These are phyloP conservation scores for Phytophthora vignae DNA, from an alignment of 352 stramenopile species.

Conservation along the genomic window DNA sequence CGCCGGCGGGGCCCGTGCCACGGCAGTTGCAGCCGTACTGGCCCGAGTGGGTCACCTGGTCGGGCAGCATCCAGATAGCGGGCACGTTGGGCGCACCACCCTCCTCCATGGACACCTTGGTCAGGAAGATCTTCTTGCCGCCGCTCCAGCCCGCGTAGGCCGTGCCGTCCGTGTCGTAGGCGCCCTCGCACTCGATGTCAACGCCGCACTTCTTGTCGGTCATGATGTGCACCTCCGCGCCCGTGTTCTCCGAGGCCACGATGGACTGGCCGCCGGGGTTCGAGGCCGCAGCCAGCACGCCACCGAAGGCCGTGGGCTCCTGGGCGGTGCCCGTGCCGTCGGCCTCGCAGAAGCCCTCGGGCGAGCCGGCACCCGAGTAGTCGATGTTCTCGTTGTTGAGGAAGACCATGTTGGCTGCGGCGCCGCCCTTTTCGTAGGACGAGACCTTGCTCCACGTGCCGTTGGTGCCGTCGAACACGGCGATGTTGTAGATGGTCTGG, in stretches of 20 bases:
- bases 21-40: slow-evolving; percentile 90
- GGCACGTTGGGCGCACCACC: slow-evolving; percentile 58
- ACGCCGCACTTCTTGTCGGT: slow-evolving; percentile 62
- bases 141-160: slow-evolving; percentile 73
- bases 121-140: slow-evolving; percentile 82
- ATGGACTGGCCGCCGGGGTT: slow-evolving; percentile 51
- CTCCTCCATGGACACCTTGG: slow-evolving; percentile 69
- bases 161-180: slow-evolving; percentile 77
- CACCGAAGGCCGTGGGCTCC: slow-evolving; percentile 53
- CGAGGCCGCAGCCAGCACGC: slow-evolving; percentile 56
- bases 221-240: slow-evolving; percentile 83
- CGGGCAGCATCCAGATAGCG: slow-evolving; percentile 81
- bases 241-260: slow-evolving; percentile 68
- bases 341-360: slow-evolving; percentile 64
- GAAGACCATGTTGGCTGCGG: slow-evolving; percentile 77
- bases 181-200: slow-evolving; percentile 62
- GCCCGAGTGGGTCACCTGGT: slow-evolving; percentile 68
- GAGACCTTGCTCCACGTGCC: slow-evolving; percentile 66
- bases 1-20: slow-evolving; percentile 61
- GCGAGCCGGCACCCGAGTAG: slow-evolving; percentile 59
- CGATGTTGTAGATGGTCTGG: slow-evolving; percentile 78
- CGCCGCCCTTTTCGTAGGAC: slow-evolving; percentile 63
- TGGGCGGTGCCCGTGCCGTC: slow-evolving; percentile 59
- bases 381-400: slow-evolving; percentile 88
- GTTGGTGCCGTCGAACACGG: slow-evolving; percentile 68